These are phyloP conservation scores for Cucurbita ficifolia DNA, from an alignment of 306 rosid genomes.

Conservation along the genomic window DNA sequence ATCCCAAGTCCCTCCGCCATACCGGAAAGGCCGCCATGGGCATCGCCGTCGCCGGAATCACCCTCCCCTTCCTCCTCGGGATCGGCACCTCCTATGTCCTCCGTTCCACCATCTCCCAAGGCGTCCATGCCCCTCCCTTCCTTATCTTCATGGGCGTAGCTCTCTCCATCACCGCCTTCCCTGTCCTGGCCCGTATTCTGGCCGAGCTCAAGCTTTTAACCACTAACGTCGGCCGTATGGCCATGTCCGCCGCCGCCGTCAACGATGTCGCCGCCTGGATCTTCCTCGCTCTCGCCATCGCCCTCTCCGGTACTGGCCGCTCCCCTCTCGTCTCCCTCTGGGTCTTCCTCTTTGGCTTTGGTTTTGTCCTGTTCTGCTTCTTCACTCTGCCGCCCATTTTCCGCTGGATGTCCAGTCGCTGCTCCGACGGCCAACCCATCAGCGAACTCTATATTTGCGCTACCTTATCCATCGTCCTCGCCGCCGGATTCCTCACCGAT, in stretches of 20 bases:
- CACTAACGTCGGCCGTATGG: conserved; percentile 57
- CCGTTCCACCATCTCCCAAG: conserved; percentile 32
- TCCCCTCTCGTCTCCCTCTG: conserved; percentile 75
- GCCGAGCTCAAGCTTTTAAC: conserved; percentile 91
- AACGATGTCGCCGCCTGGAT: conserved; percentile 90
- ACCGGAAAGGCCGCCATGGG: conserved; percentile 44
- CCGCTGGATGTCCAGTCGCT: conserved; percentile 42
- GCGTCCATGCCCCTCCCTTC: conserved; percentile 32
- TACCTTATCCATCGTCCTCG: conserved; percentile 44
- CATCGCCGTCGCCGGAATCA: conserved; percentile 53
- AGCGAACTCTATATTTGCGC: conserved; percentile 56
- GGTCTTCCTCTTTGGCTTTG: conserved; percentile 53
- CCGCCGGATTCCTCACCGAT: conserved; percentile 81
- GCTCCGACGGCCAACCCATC: conserved; percentile 68
- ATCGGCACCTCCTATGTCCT: conserved; percentile 47
- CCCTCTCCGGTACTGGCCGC: conserved; percentile 45
- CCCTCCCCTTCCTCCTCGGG: conserved; percentile 46
- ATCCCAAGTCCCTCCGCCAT: conserved; percentile 25
- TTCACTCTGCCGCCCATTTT: conserved; percentile 40
- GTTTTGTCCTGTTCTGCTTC: conserved; percentile 32
- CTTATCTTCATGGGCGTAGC: conserved; percentile 66
- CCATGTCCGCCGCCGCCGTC: conserved; percentile 93
- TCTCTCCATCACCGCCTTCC: conserved; percentile 72
- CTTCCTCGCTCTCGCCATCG: conserved; percentile 80
- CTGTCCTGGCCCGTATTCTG: conserved; percentile 77